These are phyloP conservation scores for Citrus reticulata DNA, from an alignment of 345 rosid species.

Conservation along the genomic window DNA sequence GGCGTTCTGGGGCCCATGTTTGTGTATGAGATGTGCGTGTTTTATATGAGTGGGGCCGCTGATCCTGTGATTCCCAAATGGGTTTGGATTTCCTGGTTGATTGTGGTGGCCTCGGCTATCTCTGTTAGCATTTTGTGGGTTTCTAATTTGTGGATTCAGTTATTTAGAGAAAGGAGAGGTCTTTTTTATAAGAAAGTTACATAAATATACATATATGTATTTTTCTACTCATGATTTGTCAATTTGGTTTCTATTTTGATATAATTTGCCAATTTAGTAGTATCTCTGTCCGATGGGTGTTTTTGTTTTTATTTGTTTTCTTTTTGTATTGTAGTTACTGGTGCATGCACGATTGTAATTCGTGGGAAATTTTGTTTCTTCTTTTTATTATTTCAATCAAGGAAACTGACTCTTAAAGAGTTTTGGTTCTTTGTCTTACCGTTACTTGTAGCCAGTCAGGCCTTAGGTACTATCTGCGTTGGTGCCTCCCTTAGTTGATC, in stretches of 20 bases:
- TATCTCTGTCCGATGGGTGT: background rate
- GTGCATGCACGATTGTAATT: background rate
- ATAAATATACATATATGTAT: constrained; percentile 13
- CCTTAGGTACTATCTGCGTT: background rate
- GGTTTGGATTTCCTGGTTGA: constrained; percentile 87
- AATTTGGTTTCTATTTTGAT: background rate
- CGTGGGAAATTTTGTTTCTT: background rate
- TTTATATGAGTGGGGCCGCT: constrained; percentile 51
- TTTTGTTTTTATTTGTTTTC: background rate
- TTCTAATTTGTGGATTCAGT: constrained; percentile 69
- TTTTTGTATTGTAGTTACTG: background rate
- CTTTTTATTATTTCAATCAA: too few species aligned
- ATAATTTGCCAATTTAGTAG: background rate
- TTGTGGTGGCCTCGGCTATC: constrained; percentile 64
- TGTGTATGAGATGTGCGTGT: constrained; percentile 54
- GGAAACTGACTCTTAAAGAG: background rate
- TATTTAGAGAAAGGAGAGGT: constrained; percentile 43
- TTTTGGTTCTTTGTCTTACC: background rate
- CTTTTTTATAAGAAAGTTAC: constrained; percentile 41
- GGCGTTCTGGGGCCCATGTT: constrained; percentile 67
- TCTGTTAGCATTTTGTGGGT: constrained; percentile 81
- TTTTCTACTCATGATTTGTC: background rate
- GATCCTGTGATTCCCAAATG: constrained; percentile 62
- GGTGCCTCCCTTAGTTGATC: background rate
- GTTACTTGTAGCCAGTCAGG: background rate